Conservation (phyloP, 2,329 filamentous ascomycete genomes). For the Venturia oleaginea region DNA sequence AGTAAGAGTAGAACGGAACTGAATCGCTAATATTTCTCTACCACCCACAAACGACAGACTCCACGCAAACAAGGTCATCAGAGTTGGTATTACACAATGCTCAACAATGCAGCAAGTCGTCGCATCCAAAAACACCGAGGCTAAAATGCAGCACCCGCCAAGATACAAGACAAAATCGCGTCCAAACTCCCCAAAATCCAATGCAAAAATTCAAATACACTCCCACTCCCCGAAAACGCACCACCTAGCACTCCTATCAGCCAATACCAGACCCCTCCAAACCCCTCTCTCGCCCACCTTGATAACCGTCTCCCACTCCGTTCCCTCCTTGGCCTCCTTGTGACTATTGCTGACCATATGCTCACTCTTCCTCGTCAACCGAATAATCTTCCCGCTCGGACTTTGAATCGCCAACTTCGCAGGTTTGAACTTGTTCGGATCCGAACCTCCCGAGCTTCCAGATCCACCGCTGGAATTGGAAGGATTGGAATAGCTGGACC, state of each 20-base stretch:
- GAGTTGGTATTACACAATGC: background rate
- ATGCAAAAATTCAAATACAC: slow-evolving; percentile 38
- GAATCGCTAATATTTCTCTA: background rate
- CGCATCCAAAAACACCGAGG: background rate
- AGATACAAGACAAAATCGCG: background rate
- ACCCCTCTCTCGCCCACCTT: slow-evolving; percentile 76
- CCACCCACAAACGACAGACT: background rate
- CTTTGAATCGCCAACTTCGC: slow-evolving; percentile 94
- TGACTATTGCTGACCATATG: slow-evolving; percentile 39
- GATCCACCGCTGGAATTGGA: slow-evolving; percentile 35
- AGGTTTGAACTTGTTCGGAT: slow-evolving; percentile 58
- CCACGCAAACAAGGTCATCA: background rate
- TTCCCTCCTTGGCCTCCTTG: slow-evolving; percentile 60
- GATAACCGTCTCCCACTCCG: slow-evolving; percentile 82
- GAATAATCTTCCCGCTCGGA: slow-evolving; percentile 86
- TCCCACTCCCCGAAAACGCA: slow-evolving; percentile 89
- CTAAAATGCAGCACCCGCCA: background rate
- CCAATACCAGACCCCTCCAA: slow-evolving; percentile 74
- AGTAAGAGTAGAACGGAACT: too few relatives aligned
- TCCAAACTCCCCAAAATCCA: background rate
- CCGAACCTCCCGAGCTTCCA: slow-evolving; percentile 32
- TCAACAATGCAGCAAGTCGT: background rate
- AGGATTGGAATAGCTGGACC: slow-evolving; percentile 43
- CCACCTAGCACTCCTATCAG: slow-evolving; percentile 76
- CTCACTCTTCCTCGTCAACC: slow-evolving; percentile 74